A percentile compares a stretch with the other conserved stretches of the same genome.
phyloP scores from a whole-genome alignment of 208 protist species.

The Wallacemonas sp. region DNA sequence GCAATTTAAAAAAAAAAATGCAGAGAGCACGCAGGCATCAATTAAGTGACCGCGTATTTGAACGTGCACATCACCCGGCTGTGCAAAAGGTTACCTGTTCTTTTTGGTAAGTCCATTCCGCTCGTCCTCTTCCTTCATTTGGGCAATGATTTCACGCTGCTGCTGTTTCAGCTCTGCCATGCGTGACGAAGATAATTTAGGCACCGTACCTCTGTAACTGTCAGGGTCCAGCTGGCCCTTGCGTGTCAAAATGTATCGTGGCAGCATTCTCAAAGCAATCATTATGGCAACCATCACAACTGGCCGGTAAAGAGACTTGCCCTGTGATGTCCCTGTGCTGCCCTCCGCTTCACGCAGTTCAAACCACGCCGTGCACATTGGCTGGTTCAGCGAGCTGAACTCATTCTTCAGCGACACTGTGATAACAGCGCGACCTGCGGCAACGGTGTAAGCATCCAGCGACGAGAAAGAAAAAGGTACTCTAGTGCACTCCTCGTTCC shows the following conservation, averaged over 20 bases:
- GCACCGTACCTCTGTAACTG: slow-evolving; percentile 22
- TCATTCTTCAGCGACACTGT: slow-evolving; percentile 15
- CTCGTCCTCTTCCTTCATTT: slow-evolving; percentile 69
- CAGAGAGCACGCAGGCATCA: too few relatives aligned
- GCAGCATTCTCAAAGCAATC: slow-evolving; percentile 33
- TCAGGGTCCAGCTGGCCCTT: slow-evolving; percentile 24
- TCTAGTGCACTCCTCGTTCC: slow-evolving; percentile 19
- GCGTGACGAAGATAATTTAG: slow-evolving; percentile 23
- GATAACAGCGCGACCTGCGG: slow-evolving; percentile 19
- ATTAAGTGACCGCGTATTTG: too few relatives aligned
- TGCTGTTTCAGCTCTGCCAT: slow-evolving; percentile 38
- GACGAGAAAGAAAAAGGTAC: slow-evolving; percentile 25
- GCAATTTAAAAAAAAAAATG: too few relatives aligned
- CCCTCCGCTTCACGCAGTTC: slow-evolving; percentile 21
- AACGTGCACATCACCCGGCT: too few relatives aligned
- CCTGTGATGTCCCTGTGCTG: not conserved
- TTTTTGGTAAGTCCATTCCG: slow-evolving; percentile 1
- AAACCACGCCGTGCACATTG: slow-evolving; percentile 31
- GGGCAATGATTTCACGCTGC: slow-evolving; percentile 55
- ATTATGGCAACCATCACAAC: slow-evolving; percentile 40
- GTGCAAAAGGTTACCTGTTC: not conserved
- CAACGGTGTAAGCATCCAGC: slow-evolving; percentile 19
- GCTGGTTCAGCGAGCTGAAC: not conserved
- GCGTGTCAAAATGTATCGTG: slow-evolving; percentile 36
- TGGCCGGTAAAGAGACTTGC: slow-evolving; percentile 1